Conservation (phyloP, 441 rosid genomes). For the Adansonia rubrostipa region DNA sequence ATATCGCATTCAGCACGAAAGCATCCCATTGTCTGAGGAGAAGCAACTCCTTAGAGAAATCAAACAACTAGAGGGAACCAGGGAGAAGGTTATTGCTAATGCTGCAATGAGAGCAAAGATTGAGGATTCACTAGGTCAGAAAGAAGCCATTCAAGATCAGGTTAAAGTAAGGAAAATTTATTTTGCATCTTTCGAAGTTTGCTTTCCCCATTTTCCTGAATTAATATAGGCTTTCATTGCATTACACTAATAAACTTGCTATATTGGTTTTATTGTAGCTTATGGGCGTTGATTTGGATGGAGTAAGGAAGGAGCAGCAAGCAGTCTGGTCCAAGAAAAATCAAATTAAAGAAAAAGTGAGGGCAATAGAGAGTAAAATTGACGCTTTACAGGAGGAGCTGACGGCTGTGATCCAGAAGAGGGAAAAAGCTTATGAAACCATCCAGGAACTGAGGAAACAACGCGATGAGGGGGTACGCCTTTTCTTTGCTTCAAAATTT, state of each 20-base stretch:
- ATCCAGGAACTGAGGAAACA: constrained; percentile 54
- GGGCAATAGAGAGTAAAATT: constrained; percentile 50
- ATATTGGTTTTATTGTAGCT: constrained; percentile 47
- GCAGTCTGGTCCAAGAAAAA: constrained; percentile 49
- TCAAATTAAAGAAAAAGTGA: constrained; percentile 46
- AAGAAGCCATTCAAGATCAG: constrained; percentile 66
- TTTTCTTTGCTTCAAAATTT: constrained; percentile 14
- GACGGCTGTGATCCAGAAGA: constrained; percentile 45
- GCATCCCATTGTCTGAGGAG: constrained; percentile 88
- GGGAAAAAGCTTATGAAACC: constrained; percentile 53
- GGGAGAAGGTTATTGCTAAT: constrained; percentile 89
- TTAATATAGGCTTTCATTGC: not conserved
- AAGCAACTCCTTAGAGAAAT: constrained; percentile 90
- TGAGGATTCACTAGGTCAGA: constrained; percentile 89
- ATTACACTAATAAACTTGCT: constrained; percentile 7
- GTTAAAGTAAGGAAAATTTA: constrained; percentile 71
- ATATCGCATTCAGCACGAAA: constrained; percentile 89
- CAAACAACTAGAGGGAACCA: constrained; percentile 89
- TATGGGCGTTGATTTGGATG: constrained; percentile 70
- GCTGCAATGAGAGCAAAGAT: constrained; percentile 79
- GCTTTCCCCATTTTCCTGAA: constrained; percentile 6
- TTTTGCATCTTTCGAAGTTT: not conserved
- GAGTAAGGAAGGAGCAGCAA: constrained; percentile 72
- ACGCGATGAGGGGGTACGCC: constrained; percentile 59
- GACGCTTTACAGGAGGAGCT: constrained; percentile 52